Evolutionary conservation across 2,329 filamentous ascomycete genomes (phyloP).

Genomic region (Didymella lethalis): DNA sequence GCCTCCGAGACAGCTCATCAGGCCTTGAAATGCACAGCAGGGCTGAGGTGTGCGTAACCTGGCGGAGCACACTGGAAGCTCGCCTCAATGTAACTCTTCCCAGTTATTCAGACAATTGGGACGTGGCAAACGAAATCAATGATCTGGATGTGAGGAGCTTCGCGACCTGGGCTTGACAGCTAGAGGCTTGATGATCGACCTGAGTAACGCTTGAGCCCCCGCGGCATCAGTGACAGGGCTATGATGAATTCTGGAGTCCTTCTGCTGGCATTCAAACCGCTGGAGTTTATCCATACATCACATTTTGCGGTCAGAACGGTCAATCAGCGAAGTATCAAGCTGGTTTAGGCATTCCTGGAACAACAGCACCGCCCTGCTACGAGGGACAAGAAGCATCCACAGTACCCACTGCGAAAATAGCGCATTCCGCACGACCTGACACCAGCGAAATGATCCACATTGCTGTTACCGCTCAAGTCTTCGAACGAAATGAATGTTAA

Average conservation of each 20-base stretch:
- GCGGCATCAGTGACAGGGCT: not conserved
- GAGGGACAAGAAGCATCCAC: constrained; percentile 14
- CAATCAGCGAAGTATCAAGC: not conserved
- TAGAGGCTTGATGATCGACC: not conserved
- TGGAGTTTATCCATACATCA: not conserved
- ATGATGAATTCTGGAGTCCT: not conserved
- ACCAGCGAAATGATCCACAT: constrained; percentile 15
- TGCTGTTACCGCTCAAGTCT: constrained; percentile 3
- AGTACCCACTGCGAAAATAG: constrained; percentile 14
- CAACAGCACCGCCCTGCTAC: constrained; percentile 17
- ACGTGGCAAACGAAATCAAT: not conserved
- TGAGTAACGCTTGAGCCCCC: not conserved
- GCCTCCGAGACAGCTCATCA: constrained; percentile 18
- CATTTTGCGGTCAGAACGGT: not conserved
- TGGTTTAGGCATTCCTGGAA: constrained; percentile 15
- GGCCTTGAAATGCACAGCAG: constrained; percentile 13
- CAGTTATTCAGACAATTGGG: not conserved
- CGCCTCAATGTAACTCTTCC: constrained; percentile 7
- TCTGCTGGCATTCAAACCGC: not conserved
- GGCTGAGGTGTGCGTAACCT: constrained; percentile 1
- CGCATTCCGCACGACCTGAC: constrained; percentile 24
- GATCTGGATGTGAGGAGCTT: not conserved
- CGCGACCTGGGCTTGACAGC: not conserved
- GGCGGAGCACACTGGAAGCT: constrained; percentile 7
- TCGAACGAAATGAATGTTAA: constrained; percentile 3